Evolutionary conservation across 1,139 yeast genomes (phyloP).

Genomic region (Arxiozyma heterogenica): DNA sequence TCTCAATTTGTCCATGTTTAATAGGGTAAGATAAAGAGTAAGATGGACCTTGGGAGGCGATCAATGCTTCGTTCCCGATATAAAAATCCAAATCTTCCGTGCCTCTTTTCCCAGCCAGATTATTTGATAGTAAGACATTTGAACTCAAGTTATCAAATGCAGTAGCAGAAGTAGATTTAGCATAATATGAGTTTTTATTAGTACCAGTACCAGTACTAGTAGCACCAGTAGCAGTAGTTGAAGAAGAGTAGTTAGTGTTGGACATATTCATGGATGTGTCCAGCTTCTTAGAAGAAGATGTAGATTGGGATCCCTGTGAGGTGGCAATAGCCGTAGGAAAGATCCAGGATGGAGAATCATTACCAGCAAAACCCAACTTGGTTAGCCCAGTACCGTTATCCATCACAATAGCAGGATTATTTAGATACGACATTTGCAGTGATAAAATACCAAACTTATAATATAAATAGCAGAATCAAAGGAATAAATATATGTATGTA

Average conservation of each 20-base stretch:
- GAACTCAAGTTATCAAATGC: slow-evolving; percentile 25
- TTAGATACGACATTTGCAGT: slow-evolving; percentile 35
- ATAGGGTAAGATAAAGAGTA: slow-evolving; percentile 88
- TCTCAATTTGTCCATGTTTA: slow-evolving; percentile 94
- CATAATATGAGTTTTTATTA: slow-evolving; percentile 23
- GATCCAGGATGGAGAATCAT: slow-evolving; percentile 93
- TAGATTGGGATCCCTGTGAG: slow-evolving; percentile 20
- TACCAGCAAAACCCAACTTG: slow-evolving; percentile 96
- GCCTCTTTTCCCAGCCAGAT: slow-evolving; percentile 68
- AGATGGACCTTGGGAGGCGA: slow-evolving; percentile 82
- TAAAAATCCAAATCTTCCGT: slow-evolving; percentile 91
- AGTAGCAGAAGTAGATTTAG: slow-evolving; percentile 32
- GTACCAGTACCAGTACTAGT: slow-evolving; percentile 17
- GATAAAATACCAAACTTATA: not conserved
- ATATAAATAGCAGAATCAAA: not conserved
- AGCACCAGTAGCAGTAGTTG: slow-evolving; percentile 22
- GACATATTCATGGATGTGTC: slow-evolving; percentile 5
- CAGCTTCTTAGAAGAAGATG: slow-evolving; percentile 10
- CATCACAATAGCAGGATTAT: slow-evolving; percentile 94
- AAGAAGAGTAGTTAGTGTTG: no score
- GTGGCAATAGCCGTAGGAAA: slow-evolving; percentile 98
- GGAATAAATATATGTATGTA: no score
- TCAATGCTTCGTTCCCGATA: slow-evolving; percentile 91
- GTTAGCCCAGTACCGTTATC: slow-evolving; percentile 92
- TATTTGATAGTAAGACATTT: slow-evolving; percentile 34